Evolutionary conservation across 371 early-diverging fungal species (phyloP).

Genomic region (Apophysomyces ossiformis): DNA sequence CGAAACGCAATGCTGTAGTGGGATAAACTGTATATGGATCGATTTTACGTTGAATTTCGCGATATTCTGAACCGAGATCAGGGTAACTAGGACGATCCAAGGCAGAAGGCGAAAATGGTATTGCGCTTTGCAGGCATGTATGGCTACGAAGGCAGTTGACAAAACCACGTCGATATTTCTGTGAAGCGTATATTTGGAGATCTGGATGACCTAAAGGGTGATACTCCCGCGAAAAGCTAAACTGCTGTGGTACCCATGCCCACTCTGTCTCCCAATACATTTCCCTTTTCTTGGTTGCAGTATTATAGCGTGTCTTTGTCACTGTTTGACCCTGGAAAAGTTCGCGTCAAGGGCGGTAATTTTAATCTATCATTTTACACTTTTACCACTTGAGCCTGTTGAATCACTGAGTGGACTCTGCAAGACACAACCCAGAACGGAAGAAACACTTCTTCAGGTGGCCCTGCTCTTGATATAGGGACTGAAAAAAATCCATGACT

Average conservation of each 20-base stretch:
- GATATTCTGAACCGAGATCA: constrained; percentile 19
- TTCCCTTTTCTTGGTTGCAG: constrained; percentile 50
- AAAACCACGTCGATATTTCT: constrained; percentile 62
- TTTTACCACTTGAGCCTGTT: constrained; percentile 60
- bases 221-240: constrained; percentile 51
- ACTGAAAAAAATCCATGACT: constrained; percentile 66
- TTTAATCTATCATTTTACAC: no score
- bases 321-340: constrained; percentile 40
- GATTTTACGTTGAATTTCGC: constrained; percentile 33
- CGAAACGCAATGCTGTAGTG: constrained; percentile 56
- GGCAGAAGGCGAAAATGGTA: constrained; percentile 39
- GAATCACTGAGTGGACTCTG: constrained; percentile 50
- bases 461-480: constrained; percentile 41
- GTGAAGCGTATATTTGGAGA: constrained; percentile 62
- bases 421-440: constrained; percentile 68
- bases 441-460: constrained; percentile 59
- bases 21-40: constrained; percentile 63
- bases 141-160: constrained; percentile 56
- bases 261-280: constrained; percentile 59
- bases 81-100: constrained; percentile 40
- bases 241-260: constrained; percentile 51
- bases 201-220: constrained; percentile 47
- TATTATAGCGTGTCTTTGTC: constrained; percentile 47
- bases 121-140: constrained; percentile 52
- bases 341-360: no score